phyloP scores from a whole-genome alignment of 2,329 filamentous ascomycete species.

The Beauveria pseudobassiana region DNA sequence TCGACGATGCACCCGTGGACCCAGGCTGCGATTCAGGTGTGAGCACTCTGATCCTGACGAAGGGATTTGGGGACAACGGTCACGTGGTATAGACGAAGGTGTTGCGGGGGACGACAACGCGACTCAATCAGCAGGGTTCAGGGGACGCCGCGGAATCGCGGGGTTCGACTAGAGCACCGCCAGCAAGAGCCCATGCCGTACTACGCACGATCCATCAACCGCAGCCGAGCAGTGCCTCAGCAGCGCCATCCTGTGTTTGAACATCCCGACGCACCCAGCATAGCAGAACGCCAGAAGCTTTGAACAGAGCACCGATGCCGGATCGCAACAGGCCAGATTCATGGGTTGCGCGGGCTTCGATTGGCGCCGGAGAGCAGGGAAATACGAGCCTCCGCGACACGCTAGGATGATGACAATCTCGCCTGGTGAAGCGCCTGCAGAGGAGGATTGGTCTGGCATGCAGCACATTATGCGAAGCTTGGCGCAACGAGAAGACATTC shows the following conservation, averaged over 20 bases:
- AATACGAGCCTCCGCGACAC: constrained; percentile 13
- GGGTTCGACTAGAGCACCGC: background rate
- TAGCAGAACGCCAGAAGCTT: constrained; percentile 2
- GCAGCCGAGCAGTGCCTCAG: background rate
- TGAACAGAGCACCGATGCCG: background rate
- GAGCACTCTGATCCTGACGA: constrained; percentile 50
- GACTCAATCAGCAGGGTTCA: too few relatives aligned
- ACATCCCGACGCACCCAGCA: background rate
- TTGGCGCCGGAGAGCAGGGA: constrained; percentile 22
- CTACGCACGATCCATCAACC: background rate
- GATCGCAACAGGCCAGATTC: constrained; percentile 9
- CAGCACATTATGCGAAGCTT: constrained; percentile 65
- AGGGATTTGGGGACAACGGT: constrained; percentile 20
- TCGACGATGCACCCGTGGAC: constrained; percentile 29
- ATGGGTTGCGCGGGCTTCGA: constrained; percentile 21
- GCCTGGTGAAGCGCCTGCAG: constrained; percentile 19
- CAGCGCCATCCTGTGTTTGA: background rate
- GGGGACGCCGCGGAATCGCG: too few relatives aligned
- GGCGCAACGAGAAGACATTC: constrained; percentile 64
- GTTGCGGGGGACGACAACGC: too few relatives aligned
- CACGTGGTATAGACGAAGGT: too few relatives aligned
- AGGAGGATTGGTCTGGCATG: constrained; percentile 50
- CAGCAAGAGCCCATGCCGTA: background rate
- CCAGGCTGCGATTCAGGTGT: constrained; percentile 43
- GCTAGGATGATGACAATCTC: constrained; percentile 18